phyloP scores from a whole-genome alignment of 371 early-diverging fungal genomes.

The Cokeromyces recurvatus region DNA sequence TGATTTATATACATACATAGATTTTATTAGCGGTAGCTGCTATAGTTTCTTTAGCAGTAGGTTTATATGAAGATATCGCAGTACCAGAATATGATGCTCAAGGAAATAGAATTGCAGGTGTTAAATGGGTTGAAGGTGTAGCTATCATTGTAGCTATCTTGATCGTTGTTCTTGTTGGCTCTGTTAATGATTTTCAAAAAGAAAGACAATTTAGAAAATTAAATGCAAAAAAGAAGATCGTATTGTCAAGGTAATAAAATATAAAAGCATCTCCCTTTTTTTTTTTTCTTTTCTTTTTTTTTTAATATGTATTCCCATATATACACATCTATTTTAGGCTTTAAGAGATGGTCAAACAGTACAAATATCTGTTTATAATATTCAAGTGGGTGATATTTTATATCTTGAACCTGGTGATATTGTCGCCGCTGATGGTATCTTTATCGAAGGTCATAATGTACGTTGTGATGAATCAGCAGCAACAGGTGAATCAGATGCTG shows the following conservation, averaged over 20 bases:
- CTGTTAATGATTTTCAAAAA: constrained; percentile 85
- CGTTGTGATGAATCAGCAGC: constrained; percentile 88
- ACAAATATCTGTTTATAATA: constrained; percentile 77
- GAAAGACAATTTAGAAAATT: constrained; percentile 81
- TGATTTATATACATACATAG: constrained; percentile 17
- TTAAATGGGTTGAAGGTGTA: constrained; percentile 77
- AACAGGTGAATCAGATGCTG: constrained; percentile 88
- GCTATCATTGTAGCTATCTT: constrained; percentile 79
- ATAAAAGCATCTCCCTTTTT: no score
- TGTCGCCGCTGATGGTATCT: constrained; percentile 85
- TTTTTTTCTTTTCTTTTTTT: background rate
- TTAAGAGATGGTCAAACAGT: constrained; percentile 71
- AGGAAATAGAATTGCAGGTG: constrained; percentile 41
- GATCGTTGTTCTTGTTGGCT: constrained; percentile 75
- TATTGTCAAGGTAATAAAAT: constrained; percentile 63
- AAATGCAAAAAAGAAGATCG: constrained; percentile 81
- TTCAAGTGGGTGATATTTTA: constrained; percentile 88
- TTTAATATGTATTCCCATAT: background rate
- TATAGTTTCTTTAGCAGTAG: constrained; percentile 79
- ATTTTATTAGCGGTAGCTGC: constrained; percentile 82
- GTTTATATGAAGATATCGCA: constrained; percentile 79
- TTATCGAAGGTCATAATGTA: constrained; percentile 78
- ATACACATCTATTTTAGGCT: constrained; percentile 41
- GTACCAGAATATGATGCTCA: constrained; percentile 36
- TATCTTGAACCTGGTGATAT: constrained; percentile 93